phyloP scores from a whole-genome alignment of 169 alveolate species.

The Cryptosporidium ubiquitum region DNA sequence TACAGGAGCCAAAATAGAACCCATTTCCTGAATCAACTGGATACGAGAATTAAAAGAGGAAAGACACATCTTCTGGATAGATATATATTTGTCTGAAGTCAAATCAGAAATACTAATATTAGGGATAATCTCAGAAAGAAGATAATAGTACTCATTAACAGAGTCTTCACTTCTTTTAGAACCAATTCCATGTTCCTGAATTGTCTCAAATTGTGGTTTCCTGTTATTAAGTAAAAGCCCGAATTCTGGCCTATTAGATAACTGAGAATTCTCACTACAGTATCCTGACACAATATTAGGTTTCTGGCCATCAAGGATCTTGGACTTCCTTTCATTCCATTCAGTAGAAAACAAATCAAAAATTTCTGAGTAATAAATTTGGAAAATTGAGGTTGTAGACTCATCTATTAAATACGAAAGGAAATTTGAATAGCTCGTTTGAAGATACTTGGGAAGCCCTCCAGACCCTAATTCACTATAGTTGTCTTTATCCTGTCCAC shows the following conservation, averaged over 20 bases:
- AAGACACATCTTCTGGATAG: conserved; percentile 44
- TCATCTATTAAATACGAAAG: conserved; percentile 58
- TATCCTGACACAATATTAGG: conserved; percentile 7
- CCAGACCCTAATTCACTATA: conserved; percentile 15
- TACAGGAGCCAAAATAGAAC: conserved; percentile 27
- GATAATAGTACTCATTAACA: conserved; percentile 15
- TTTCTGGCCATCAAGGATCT: conserved; percentile 24
- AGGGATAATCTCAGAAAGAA: conserved; percentile 37
- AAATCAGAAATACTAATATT: conserved; percentile 24
- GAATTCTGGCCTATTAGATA: neutral
- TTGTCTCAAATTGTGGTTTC: neutral
- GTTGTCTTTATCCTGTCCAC: conserved; percentile 8
- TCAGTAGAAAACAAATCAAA: conserved; percentile 51
- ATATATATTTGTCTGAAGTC: conserved; percentile 26
- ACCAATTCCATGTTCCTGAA: neutral
- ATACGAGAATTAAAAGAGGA: conserved; percentile 49
- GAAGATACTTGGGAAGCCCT: conserved; percentile 36
- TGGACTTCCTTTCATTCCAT: conserved; percentile 47
- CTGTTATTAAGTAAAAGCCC: neutral
- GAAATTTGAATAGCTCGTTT: conserved; percentile 50
- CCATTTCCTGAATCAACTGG: conserved; percentile 29
- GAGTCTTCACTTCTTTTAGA: conserved; percentile 15
- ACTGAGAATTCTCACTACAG: neutral
- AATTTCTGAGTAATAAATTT: conserved; percentile 39
- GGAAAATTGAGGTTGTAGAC: conserved; percentile 50